Evolutionary conservation across 1,284 basidiomycete species (phyloP).

Genomic region (Phenoliferia sp.): DNA sequence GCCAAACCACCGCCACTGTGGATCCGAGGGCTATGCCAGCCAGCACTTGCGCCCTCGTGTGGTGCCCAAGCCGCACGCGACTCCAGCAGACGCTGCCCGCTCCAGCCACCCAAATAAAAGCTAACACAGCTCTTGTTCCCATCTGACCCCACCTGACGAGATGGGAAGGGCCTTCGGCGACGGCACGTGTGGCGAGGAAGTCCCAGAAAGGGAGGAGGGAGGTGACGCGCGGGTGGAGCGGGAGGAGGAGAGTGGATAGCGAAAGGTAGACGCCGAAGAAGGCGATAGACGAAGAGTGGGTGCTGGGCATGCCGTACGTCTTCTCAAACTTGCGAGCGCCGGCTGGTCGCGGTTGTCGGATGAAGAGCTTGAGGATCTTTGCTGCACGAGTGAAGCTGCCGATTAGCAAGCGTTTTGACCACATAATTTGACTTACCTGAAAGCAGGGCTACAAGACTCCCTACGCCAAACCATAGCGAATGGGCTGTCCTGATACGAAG

Average conservation of each 20-base stretch:
- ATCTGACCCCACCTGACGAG: slow-evolving; percentile 18
- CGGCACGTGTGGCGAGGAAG: slow-evolving; percentile 10
- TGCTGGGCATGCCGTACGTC: slow-evolving; percentile 42
- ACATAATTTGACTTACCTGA: slow-evolving; percentile 25
- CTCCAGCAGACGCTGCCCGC: slow-evolving; percentile 37
- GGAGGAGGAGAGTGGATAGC: slow-evolving; percentile 34
- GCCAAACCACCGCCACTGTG: slow-evolving; percentile 31
- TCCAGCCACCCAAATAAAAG: slow-evolving; percentile 22
- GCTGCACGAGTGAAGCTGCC: slow-evolving; percentile 23
- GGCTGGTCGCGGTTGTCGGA: slow-evolving; percentile 38
- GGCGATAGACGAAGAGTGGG: slow-evolving; percentile 39
- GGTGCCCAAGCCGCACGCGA: slow-evolving; percentile 36
- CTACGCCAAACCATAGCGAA: slow-evolving; percentile 35
- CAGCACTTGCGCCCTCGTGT: slow-evolving; percentile 38
- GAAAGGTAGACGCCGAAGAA: slow-evolving; percentile 40
- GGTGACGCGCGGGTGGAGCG: slow-evolving; percentile 34
- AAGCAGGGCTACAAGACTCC: slow-evolving; percentile 36
- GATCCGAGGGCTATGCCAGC: slow-evolving; percentile 36
- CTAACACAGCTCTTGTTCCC: slow-evolving; percentile 22
- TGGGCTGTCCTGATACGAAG: slow-evolving; percentile 37
- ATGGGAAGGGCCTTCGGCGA: slow-evolving; percentile 8
- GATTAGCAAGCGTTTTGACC: neutral
- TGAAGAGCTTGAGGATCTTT: slow-evolving; percentile 38
- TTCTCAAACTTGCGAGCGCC: slow-evolving; percentile 30
- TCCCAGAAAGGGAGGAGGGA: slow-evolving; percentile 21